Conservation (phyloP, 2,329 filamentous ascomycete species). For the Colletotrichum higginsianum region DNA sequence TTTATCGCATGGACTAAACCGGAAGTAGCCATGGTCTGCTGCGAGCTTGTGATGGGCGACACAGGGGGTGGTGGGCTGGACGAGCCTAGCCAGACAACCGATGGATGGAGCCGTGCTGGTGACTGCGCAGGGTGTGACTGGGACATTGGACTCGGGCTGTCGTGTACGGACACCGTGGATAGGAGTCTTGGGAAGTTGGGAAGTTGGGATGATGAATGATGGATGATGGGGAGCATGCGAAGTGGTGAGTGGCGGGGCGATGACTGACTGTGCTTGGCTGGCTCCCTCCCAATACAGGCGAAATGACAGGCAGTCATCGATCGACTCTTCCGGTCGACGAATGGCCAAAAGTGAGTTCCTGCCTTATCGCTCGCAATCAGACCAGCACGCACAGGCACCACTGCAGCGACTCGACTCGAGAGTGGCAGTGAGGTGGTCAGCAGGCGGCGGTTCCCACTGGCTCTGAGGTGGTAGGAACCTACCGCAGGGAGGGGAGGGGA, state of each 20-base stretch:
- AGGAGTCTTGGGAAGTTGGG: conserved; percentile 12
- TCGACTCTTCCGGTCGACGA: neutral
- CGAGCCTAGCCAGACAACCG: conserved; percentile 26
- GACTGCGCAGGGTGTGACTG: conserved; percentile 2
- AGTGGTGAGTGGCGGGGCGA: neutral
- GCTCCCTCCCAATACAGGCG: neutral
- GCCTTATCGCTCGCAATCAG: conserved; percentile 22
- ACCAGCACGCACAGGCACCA: neutral
- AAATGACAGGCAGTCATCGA: neutral
- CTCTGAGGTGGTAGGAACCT: neutral
- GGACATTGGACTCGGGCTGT: conserved; percentile 6
- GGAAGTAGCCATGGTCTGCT: conserved; percentile 11
- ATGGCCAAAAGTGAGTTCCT: neutral
- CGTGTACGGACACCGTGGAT: neutral
- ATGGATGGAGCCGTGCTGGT: conserved; percentile 32
- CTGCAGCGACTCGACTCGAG: neutral
- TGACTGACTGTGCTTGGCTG: neutral
- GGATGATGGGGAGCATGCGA: neutral
- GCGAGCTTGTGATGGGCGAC: neutral
- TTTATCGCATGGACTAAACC: conserved; percentile 18
- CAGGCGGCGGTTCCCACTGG: neutral
- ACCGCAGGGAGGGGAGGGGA: neutral
- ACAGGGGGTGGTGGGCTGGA: neutral
- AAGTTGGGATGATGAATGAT: neutral
- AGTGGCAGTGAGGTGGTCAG: conserved; percentile 3